Base-by-base conservation (phyloP, 1,139 yeast species). In the Yamadazyma diospyri region DNA sequence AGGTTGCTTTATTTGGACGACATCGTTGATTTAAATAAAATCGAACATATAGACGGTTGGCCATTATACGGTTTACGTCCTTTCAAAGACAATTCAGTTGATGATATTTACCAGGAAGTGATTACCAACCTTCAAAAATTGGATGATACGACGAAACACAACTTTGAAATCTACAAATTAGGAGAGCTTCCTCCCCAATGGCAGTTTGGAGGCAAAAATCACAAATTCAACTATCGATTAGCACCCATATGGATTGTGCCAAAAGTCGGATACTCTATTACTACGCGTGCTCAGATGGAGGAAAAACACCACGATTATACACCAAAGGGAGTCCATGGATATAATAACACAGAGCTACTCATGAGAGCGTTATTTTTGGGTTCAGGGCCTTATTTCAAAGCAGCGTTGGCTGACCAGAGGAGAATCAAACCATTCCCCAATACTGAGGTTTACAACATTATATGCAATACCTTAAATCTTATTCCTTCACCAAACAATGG, bases 241-340 rank as follows among this genome's bases (percentile, higher is more conserved):
- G 95, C 96, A 0, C 95, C 95, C 1, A 56, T 88, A 11, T 86
- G 96, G 92, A 57, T 89, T 3, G 63, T 88, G 2, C 96, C 97
- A 0, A 70, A 78, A 20, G 80, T 85, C 5, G 96, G 96, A 0
- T 88, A 83, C 61, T 67, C 84, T 0, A 58, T 87, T n/a, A 75
- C 87, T 1, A 82, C 88, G 2, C 73, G 69, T 37, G 64, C 69
- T 12, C 75, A 73, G 40, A 73, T 78, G 71, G 66, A 71, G 20
- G 64, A 65, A 1, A 68, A 69, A 46, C 56, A 58, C 21, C 55
- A 62, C 33, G 69, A 73, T 16, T 82, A 81, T 53, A 55, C 57
- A 23, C 86, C 92, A 3, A 70, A 65, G 36, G 96, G 96, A 4
- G 83, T 82, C 0, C 95, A 86, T 53, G 97, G 97, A 0, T 88